Conservation (phyloP, 2,329 filamentous ascomycete species). For the Fonsecaea multimorphosa region DNA sequence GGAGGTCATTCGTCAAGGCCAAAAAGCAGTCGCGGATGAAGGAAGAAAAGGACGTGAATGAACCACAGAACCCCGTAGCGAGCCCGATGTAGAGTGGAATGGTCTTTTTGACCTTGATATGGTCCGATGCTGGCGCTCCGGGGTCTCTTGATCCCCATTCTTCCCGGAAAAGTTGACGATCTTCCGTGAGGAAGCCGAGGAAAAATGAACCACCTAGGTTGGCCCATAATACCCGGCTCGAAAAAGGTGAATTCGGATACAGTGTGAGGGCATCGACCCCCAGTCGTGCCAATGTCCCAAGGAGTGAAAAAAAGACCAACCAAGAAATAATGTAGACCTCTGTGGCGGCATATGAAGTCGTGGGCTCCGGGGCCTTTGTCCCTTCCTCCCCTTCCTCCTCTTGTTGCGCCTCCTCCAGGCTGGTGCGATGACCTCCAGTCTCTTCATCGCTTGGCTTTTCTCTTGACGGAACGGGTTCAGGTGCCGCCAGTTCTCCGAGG, state of each 20-base stretch:
- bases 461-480: slow-evolving; percentile 6
- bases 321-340: slow-evolving; percentile 66
- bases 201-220: slow-evolving; percentile 79
- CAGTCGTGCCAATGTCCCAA: slow-evolving; percentile 79
- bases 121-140: slow-evolving; percentile 18
- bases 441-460: slow-evolving; percentile 25
- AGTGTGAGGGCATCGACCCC: slow-evolving; percentile 76
- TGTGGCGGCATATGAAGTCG: slow-evolving; percentile 9
- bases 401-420: slow-evolving; percentile 27
- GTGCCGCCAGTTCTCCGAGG: slow-evolving; percentile 21
- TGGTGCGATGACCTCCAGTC: slow-evolving; percentile 10
- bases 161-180: slow-evolving; percentile 70
- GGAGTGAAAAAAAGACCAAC: slow-evolving; percentile 77
- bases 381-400: slow-evolving; percentile 14
- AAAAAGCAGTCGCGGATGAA: slow-evolving; percentile 81
- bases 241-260: slow-evolving; percentile 76
- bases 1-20: slow-evolving; percentile 72
- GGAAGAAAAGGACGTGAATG: slow-evolving; percentile 83
- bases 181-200: slow-evolving; percentile 81
- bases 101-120: slow-evolving; percentile 67
- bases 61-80: slow-evolving; percentile 83
- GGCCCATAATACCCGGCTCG: slow-evolving; percentile 77
- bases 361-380: background rate
- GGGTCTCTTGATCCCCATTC: slow-evolving; percentile 43
- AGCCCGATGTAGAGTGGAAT: slow-evolving; percentile 84